Percentiles rank a stretch among this genome's conserved stretches.
Evolutionary conservation across 208 protist genomes (phyloP).

Genomic region (Phytomonas sp.): DNA sequence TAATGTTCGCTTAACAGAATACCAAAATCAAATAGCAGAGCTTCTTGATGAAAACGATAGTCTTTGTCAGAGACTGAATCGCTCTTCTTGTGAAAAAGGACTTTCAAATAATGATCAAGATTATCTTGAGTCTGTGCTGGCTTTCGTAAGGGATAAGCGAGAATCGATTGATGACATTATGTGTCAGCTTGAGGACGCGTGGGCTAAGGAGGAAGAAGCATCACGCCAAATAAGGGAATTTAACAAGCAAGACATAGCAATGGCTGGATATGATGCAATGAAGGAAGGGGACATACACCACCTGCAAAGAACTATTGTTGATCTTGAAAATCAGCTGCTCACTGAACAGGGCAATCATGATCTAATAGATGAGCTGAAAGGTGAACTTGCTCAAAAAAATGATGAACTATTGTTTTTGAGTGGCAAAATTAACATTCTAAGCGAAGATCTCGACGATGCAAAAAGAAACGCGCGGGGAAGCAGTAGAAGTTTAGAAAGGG

Average conservation of each 20-base stretch:
- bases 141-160: slow-evolving; percentile 31
- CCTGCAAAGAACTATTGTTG: slow-evolving; percentile 22
- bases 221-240: slow-evolving; percentile 6
- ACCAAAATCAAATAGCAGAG: slow-evolving; percentile 37
- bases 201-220: slow-evolving; percentile 14
- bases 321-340: slow-evolving; percentile 30
- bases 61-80: not conserved
- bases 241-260: slow-evolving; percentile 9
- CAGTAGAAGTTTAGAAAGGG: slow-evolving; percentile 26
- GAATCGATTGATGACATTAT: slow-evolving; percentile 73
- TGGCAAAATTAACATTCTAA: not conserved
- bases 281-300: slow-evolving; percentile 54
- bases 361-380: slow-evolving; percentile 22
- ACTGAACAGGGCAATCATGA: slow-evolving; percentile 19
- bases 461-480: slow-evolving; percentile 22
- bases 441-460: not conserved
- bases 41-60: slow-evolving; percentile 35
- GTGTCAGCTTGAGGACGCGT: slow-evolving; percentile 55
- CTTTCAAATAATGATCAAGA: not conserved
- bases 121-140: not conserved
- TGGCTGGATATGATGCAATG: slow-evolving; percentile 28
- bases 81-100: not conserved
- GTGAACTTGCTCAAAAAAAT: slow-evolving; percentile 11
- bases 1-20: slow-evolving; percentile 20
- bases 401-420: not conserved